Conservation (phyloP, 768 basidiomycete species). For the Hericium erinaceus region DNA sequence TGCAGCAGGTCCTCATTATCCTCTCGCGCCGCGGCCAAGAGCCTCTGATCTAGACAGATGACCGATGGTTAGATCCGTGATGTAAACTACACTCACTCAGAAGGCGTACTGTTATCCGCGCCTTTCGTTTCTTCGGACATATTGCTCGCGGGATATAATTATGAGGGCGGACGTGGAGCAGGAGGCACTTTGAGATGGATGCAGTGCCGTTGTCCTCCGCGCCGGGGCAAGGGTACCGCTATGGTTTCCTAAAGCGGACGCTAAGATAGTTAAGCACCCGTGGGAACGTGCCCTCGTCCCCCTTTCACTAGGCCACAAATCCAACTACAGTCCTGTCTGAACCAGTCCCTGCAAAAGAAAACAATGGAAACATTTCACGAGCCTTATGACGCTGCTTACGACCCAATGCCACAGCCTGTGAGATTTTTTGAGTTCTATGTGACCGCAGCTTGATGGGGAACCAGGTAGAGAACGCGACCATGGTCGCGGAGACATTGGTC, state of each 20-base stretch:
- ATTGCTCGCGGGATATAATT: not conserved
- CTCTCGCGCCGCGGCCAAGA: constrained; percentile 61
- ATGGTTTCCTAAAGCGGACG: not conserved
- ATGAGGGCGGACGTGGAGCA: not conserved
- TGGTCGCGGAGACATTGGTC: constrained; percentile 13
- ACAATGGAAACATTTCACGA: too few species aligned
- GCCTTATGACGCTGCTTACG: too few species aligned
- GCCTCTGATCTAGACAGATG: constrained; percentile 46
- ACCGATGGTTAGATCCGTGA: not conserved
- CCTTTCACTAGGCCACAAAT: not conserved
- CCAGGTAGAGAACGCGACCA: not conserved
- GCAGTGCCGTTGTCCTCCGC: not conserved
- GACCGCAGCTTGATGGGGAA: not conserved
- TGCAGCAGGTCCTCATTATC: constrained; percentile 65
- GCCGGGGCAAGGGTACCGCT: not conserved
- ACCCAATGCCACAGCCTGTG: too few species aligned
- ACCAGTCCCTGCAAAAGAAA: too few species aligned
- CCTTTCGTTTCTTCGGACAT: constrained; percentile 12
- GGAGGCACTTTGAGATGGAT: not conserved
- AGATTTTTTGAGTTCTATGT: too few species aligned
- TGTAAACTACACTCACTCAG: too few species aligned
- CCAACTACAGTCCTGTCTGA: too few species aligned
- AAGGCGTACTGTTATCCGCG: constrained; percentile 15
- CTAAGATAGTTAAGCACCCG: not conserved
- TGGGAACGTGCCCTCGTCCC: not conserved